Percentiles rank a stretch among this genome's conserved stretches.
These are phyloP conservation scores for Phaeomoniella chlamydospora DNA, from an alignment of 2,329 filamentous ascomycete species.

Conservation along the genomic window DNA sequence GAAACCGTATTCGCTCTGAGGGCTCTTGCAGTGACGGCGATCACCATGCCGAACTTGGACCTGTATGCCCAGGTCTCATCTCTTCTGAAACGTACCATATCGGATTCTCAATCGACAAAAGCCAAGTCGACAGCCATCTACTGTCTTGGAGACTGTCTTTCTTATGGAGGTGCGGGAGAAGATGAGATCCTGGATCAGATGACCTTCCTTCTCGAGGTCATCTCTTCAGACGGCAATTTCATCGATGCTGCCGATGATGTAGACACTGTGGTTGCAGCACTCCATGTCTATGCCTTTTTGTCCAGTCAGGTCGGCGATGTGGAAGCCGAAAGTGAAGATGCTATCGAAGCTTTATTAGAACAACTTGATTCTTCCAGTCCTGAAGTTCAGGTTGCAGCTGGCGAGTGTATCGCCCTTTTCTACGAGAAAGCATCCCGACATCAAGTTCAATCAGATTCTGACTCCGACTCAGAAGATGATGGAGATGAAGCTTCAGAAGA, in stretches of 20 bases:
- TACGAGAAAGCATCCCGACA: constrained; percentile 61
- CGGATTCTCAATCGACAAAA: constrained; percentile 49
- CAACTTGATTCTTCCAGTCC: constrained; percentile 65
- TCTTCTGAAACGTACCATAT: constrained; percentile 46
- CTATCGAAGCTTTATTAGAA: constrained; percentile 69
- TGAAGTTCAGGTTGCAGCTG: constrained; percentile 61
- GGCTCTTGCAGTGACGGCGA: constrained; percentile 54
- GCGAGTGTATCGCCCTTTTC: constrained; percentile 66
- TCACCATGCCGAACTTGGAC: constrained; percentile 50
- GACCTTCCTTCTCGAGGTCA: constrained; percentile 61
- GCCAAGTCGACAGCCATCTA: constrained; percentile 61
- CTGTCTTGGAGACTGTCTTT: constrained; percentile 54
- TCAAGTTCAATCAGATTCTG: constrained; percentile 25
- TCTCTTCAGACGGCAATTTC: constrained; percentile 62
- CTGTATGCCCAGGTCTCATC: constrained; percentile 49
- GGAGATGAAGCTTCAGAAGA: constrained; percentile 16
- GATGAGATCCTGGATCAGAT: constrained; percentile 58
- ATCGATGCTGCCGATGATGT: constrained; percentile 58
- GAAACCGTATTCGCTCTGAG: constrained; percentile 59
- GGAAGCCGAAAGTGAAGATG: constrained; percentile 53
- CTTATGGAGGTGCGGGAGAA: constrained; percentile 60
- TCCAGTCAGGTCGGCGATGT: constrained; percentile 65
- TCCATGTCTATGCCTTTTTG: constrained; percentile 68
- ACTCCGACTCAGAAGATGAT: constrained; percentile 28
- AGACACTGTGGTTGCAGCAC: constrained; percentile 56